Base-by-base conservation (phyloP, 1,284 basidiomycete genomes). In the Coniophora puteana region DNA sequence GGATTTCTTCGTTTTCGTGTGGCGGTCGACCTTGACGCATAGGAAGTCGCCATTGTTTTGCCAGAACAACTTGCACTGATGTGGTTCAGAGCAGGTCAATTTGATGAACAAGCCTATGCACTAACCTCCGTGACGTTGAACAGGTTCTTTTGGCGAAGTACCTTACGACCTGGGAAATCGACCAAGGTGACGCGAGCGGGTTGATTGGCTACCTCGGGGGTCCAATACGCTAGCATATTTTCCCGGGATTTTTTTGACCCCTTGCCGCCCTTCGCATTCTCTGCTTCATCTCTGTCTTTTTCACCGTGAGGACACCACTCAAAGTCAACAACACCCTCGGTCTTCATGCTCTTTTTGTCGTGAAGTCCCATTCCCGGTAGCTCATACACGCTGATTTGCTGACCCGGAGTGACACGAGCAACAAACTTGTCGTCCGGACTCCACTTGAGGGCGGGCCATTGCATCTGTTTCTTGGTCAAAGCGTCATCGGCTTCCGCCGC, bases 1-100 rank as follows among this genome's bases (percentile, higher is more conserved):
- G 10, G 93, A 94, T 72, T 99, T 99, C 70, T 98, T 98, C 16
- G 93, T 96, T 74, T 99, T 99, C 33, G 95, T 98, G 65, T 98
- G 94, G 45, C 96, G 89, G 68, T 99, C 96, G 44, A 99, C 96
- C 70, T 97, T 98, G 67, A 99, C 96, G 58, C 96, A 99, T 20
- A 99, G 80, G 73, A 93, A 99, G 67, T 99, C 94, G 38, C 96
- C 96, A 62, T 96, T 91, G 58, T 95, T 96, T 71, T 99, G 96
- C 94, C 93, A 99, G 68, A 90, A 89, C 35, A 99, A 78, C 71
- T 98, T 98, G 68, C 94, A 98, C 93, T 96, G 54, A 13, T 40
- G 38, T 43, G 21, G 13, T n/a, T 13, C 20, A 38, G 43, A 44
- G 20, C 44, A 30, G 4, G 29, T 36, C 25, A 34, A 26, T 20